Evolutionary conservation across 345 rosid genomes (phyloP).

Genomic region (Bruguiera parviflora): DNA sequence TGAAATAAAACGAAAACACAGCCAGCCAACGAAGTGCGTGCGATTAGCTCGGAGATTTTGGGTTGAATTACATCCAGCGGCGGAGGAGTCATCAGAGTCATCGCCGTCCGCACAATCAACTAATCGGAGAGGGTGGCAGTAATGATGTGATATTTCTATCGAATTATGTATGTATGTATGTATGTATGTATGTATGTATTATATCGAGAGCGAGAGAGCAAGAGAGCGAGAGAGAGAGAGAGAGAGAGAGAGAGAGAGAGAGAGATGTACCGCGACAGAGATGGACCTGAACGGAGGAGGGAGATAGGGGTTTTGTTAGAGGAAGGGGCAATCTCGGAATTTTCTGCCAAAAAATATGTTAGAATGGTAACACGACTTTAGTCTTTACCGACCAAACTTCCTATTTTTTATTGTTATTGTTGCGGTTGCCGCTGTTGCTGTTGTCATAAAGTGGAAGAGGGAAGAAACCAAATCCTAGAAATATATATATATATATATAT

Average conservation of each 20-base stretch:
- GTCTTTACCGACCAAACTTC: too few relatives aligned
- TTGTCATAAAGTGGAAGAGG: too few relatives aligned
- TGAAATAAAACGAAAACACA: neutral
- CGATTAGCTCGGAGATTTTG: conserved; percentile 1
- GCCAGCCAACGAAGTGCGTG: conserved; percentile 7
- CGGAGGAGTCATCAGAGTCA: conserved; percentile 62
- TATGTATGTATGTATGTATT: too few relatives aligned
- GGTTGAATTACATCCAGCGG: conserved; percentile 38
- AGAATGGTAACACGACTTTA: too few relatives aligned
- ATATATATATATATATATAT: too few relatives aligned
- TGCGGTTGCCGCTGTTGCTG: too few relatives aligned
- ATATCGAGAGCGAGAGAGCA: neutral
- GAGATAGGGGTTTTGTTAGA: neutral
- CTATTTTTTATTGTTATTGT: too few relatives aligned
- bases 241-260: neutral
- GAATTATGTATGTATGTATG: too few relatives aligned
- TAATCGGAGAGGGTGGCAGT: neutral
- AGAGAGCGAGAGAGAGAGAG: neutral
- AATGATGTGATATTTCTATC: too few relatives aligned
- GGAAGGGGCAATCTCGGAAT: conserved; percentile 11
- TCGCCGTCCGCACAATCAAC: conserved; percentile 32
- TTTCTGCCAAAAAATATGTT: neutral
- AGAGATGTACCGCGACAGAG: neutral
- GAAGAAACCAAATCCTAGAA: too few relatives aligned
- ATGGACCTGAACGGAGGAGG: neutral